Evolutionary conservation across 2,329 filamentous ascomycete genomes (phyloP).

Genomic region (Epichloe festucae): DNA sequence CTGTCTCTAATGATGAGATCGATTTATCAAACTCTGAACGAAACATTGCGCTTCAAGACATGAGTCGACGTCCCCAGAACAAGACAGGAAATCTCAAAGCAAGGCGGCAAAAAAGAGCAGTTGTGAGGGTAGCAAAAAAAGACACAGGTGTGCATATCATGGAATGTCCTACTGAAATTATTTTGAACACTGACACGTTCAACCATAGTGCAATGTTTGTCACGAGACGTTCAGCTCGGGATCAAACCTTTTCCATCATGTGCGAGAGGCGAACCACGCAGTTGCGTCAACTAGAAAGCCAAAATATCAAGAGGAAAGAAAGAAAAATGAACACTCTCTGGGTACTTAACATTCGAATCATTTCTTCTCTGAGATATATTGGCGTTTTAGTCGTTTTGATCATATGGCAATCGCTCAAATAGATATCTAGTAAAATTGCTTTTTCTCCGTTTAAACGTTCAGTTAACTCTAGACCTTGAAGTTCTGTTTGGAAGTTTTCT

Average conservation of each 20-base stretch:
- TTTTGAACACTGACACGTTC: neutral
- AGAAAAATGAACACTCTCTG: neutral
- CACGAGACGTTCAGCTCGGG: constrained; percentile 42
- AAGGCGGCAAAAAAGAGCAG: constrained; percentile 35
- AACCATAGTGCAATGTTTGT: constrained; percentile 33
- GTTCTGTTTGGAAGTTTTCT: too few relatives aligned
- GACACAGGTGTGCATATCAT: constrained; percentile 1
- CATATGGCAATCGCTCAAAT: too few relatives aligned
- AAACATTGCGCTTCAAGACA: constrained; percentile 14
- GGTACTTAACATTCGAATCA: too few relatives aligned
- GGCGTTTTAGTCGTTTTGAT: neutral
- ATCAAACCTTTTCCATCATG: constrained; percentile 60
- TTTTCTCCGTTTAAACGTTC: too few relatives aligned
- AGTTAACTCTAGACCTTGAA: too few relatives aligned
- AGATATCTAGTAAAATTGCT: too few relatives aligned
- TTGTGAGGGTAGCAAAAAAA: constrained; percentile 10
- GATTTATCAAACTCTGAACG: constrained; percentile 8
- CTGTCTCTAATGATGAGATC: constrained; percentile 1
- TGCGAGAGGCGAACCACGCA: constrained; percentile 54
- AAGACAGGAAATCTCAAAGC: constrained; percentile 39
- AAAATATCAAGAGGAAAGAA: constrained; percentile 25
- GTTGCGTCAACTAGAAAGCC: constrained; percentile 25
- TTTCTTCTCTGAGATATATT: neutral
- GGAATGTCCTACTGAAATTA: neutral
- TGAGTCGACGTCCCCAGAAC: constrained; percentile 13